Evolutionary conservation across 257 asterid genomes (phyloP), one percentile per base, ranked within the genome.

Genomic region (Petunia axillaris): DNA sequence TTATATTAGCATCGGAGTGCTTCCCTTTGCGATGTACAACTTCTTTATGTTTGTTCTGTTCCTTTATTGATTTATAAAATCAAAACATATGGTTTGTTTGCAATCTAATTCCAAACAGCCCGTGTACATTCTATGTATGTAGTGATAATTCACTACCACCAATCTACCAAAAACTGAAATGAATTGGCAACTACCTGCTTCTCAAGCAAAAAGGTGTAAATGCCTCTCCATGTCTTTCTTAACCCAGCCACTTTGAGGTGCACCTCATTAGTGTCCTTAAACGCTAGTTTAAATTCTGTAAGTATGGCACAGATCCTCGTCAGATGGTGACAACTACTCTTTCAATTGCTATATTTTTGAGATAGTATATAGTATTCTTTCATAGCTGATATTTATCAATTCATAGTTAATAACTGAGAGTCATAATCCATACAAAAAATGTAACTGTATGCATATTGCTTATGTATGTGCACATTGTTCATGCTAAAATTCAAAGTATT

Each of bases 161-260:
- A 70, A 68, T 68, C 40, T 57, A 68, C 16, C 4, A 68, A 16
- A 68, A 44, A 0, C 40, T 70, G 58, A 70, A 70, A 70, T 46
- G 25, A 25, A 25, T 46, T 9, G 58, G 75, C 2, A 70, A 70
- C 76, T 43, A 41, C 57, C 76, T n/a, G 57, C 76, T 68, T 68
- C 39, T 68, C 76, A 39, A 44, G 57, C 16, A 3, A 46, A 70
- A 70, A 70, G 25, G 77, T 46, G 41, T 14, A 46, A 70, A 46
- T 70, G 41, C 74, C 59, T 46, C 77, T 46, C 59, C 9, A 46
- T 46, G 9, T 52, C 43, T 4, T 70, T 70, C 41, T 9, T 46
- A 70, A 25, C 39, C 76, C 40, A 8, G 15, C 76, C 76, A 70
- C 77, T 58, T 16, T 46, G 76, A 68, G 39, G 25, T 25, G 1